Conservation (phyloP, 768 basidiomycete species). For the Lentinula sp. region DNA sequence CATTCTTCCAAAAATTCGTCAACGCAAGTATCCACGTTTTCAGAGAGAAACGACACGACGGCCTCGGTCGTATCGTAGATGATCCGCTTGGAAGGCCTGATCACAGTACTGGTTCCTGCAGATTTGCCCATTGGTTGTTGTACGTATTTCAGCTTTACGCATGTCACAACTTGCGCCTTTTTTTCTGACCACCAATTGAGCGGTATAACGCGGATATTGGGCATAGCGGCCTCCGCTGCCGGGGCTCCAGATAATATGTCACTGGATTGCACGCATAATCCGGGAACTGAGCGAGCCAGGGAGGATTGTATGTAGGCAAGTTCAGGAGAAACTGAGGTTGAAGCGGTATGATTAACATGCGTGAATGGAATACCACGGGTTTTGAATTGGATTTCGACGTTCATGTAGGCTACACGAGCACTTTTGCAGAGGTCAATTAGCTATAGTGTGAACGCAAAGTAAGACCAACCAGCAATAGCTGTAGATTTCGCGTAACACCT, state of each 20-base stretch:
- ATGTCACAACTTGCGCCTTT: conserved; percentile 78
- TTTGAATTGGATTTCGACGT: conserved; percentile 85
- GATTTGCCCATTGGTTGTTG: conserved; percentile 80
- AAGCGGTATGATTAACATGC: conserved; percentile 55
- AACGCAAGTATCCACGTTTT: conserved; percentile 83
- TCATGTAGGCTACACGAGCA: conserved; percentile 86
- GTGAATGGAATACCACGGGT: conserved; percentile 71
- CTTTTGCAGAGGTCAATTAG: conserved; percentile 27
- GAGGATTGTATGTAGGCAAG: conserved; percentile 62
- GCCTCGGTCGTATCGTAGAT: conserved; percentile 87
- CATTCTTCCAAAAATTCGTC: conserved; percentile 90
- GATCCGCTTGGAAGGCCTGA: conserved; percentile 82
- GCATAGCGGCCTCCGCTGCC: conserved; percentile 89
- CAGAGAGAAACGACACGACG: conserved; percentile 83
- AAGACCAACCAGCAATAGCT: conserved; percentile 74
- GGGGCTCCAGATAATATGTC: conserved; percentile 80
- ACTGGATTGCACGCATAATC: conserved; percentile 74
- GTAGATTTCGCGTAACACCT: conserved; percentile 71
- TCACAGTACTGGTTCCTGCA: conserved; percentile 52
- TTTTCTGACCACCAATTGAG: conserved; percentile 89
- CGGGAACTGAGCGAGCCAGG: conserved; percentile 73
- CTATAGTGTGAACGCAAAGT: neutral
- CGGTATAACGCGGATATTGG: conserved; percentile 84
- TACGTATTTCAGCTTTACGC: conserved; percentile 86
- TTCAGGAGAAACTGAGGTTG: conserved; percentile 32